Evolutionary conservation across 1,284 basidiomycete species (phyloP), one percentile per base, ranked within the genome.

Genomic region (Waitea zeae): DNA sequence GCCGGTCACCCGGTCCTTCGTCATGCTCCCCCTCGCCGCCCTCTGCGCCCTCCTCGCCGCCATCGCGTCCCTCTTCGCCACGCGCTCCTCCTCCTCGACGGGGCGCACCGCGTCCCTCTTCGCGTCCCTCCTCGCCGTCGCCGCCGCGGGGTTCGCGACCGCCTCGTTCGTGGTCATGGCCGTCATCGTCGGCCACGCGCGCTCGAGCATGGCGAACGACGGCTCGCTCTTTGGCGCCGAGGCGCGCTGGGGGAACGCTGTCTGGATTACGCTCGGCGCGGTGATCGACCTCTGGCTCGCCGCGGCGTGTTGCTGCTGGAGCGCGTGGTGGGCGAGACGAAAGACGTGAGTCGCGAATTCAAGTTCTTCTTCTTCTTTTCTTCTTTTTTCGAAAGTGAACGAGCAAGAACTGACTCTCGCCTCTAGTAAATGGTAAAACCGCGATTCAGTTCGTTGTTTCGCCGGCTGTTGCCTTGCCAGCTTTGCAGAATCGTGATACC

Each of bases 161-260:
- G 49, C 65, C 39, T 55, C 59, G 37, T 69, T 72, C 51, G 50
- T 70, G 39, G 52, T 73, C 44, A 67, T 72, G 47, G 52, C 68
- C 39, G 61, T 64, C 40, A 50, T 68, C 36, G 60, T 66, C 42
- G 60, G 59, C 13, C 46, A 63, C 35, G 54, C 62, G 18, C 58
- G 58, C 36, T 47, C 56, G 40, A 55, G 52, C 36, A 50, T 70
- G 32, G 49, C 62, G 38, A 52, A 54, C 20, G 56, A 61, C n/a
- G n/a, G n/a, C n/a, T n/a, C n/a, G 9, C 51, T 61, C 39, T 61
- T 56, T 33, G 41, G 41, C 29, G 41, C 72, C 29, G 50, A 42
- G 12, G 47, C 65, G 14, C 51, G 42, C 18, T 64, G 58, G 52
- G 67, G 64, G 17, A 66, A 64, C 46, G 65, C 57, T 20, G 64